Evolutionary conservation across 257 asterid species (phyloP).

Genomic region (Solanum medicagineum): DNA sequence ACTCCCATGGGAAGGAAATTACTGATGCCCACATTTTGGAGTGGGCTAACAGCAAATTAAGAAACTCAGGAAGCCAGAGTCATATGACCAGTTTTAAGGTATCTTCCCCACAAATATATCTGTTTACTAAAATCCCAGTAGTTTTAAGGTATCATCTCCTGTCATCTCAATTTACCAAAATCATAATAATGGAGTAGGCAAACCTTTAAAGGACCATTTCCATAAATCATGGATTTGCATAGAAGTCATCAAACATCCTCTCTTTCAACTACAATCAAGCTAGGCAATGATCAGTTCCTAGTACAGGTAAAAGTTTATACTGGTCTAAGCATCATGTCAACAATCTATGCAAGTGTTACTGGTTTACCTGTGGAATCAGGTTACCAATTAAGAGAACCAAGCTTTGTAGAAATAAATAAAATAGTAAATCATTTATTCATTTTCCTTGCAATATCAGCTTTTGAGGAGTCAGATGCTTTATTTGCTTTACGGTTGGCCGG

Average conservation of each 20-base stretch:
- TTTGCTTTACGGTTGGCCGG: not conserved
- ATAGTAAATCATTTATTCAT: not conserved
- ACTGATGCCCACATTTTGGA: conserved; percentile 66
- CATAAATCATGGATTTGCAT: not conserved
- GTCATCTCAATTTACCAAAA: not conserved
- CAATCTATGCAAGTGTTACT: not conserved
- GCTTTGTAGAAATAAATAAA: not conserved
- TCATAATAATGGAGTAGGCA: not conserved
- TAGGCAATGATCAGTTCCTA: not conserved
- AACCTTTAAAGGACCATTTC: not conserved
- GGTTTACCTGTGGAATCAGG: not conserved
- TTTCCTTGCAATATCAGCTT: not conserved
- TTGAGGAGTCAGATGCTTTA: not conserved
- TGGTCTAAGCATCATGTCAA: not conserved
- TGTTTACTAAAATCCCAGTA: not conserved
- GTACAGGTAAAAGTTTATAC: not conserved
- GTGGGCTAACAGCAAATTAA: conserved; percentile 87
- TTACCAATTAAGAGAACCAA: not conserved
- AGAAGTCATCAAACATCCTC: not conserved
- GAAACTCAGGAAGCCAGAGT: conserved; percentile 60
- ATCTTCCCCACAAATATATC: not conserved
- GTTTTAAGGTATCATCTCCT: conserved; percentile 6
- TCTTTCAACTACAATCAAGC: not conserved
- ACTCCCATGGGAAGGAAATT: conserved; percentile 85
- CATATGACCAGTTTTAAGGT: conserved; percentile 73